phyloP scores from a whole-genome alignment of 2,329 filamentous ascomycete species.

The Sphaerulina vaccinii region DNA sequence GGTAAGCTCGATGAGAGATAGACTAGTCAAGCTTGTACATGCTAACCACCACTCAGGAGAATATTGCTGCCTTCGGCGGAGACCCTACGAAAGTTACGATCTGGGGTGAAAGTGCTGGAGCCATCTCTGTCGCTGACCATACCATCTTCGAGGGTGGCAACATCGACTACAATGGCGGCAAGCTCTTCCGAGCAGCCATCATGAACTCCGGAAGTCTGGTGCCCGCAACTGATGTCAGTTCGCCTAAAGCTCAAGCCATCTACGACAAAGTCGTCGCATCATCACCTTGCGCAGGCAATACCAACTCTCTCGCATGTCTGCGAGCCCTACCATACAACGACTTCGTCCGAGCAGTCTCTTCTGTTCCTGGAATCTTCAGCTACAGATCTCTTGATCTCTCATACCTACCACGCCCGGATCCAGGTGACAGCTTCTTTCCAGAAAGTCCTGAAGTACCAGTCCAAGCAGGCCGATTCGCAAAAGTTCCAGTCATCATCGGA shows the following conservation, averaged over 20 bases:
- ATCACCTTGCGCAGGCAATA: conserved; percentile 29
- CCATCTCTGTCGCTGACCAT: conserved; percentile 72
- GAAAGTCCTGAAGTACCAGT: conserved; percentile 62
- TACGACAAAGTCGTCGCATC: conserved; percentile 20
- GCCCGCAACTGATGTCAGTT: conserved; percentile 45
- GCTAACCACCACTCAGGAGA: conserved; percentile 38
- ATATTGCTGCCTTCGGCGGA: conserved; percentile 61
- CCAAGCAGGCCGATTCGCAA: conserved; percentile 38
- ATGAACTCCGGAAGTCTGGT: conserved; percentile 71
- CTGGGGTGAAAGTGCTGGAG: conserved; percentile 50
- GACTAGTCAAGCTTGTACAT: background rate
- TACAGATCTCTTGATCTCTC: conserved; percentile 65
- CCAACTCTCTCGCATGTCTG: conserved; percentile 14
- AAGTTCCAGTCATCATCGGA: conserved; percentile 59
- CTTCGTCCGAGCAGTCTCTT: conserved; percentile 64
- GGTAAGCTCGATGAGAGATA: background rate
- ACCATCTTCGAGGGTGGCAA: conserved; percentile 73
- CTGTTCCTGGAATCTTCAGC: conserved; percentile 65
- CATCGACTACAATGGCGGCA: conserved; percentile 69
- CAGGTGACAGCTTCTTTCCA: conserved; percentile 55
- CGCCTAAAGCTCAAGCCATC: conserved; percentile 16
- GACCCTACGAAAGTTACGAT: conserved; percentile 66
- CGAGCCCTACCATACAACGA: conserved; percentile 21
- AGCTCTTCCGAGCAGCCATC: conserved; percentile 72
- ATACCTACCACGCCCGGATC: conserved; percentile 71